phyloP scores from a whole-genome alignment of 495 filamentous ascomycete genomes.

The Penicillium ochrochloron region DNA sequence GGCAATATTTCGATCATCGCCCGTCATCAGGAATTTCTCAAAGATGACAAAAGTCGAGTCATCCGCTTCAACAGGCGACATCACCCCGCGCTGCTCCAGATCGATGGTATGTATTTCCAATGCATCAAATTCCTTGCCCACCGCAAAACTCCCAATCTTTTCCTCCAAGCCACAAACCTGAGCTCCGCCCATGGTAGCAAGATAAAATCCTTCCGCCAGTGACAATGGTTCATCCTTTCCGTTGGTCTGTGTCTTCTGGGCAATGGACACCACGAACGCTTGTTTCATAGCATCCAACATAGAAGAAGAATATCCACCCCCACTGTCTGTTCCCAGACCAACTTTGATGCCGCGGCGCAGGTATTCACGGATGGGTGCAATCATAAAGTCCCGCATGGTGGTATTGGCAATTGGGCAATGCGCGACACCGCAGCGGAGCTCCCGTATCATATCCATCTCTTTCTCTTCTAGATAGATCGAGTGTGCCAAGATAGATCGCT shows the following conservation, averaged over 20 bases:
- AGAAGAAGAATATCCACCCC: slow-evolving; percentile 64
- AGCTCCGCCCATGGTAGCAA: slow-evolving; percentile 68
- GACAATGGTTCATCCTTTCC: slow-evolving; percentile 54
- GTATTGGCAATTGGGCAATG: slow-evolving; percentile 70
- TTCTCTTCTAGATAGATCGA: slow-evolving; percentile 61
- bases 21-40: slow-evolving; percentile 70
- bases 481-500: slow-evolving; percentile 65
- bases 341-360: slow-evolving; percentile 64
- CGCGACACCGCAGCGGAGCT: slow-evolving; percentile 59
- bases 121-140: slow-evolving; percentile 70
- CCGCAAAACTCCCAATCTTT: slow-evolving; percentile 60
- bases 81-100: slow-evolving; percentile 43
- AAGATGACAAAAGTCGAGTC: slow-evolving; percentile 54
- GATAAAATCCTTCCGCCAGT: slow-evolving; percentile 59
- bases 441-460: slow-evolving; percentile 53
- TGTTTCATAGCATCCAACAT: slow-evolving; percentile 64
- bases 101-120: slow-evolving; percentile 52
- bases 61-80: slow-evolving; percentile 57
- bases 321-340: slow-evolving; percentile 68
- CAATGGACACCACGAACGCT: slow-evolving; percentile 65
- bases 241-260: slow-evolving; percentile 51
- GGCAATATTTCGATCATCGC: slow-evolving; percentile 65
- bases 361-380: slow-evolving; percentile 62
- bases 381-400: slow-evolving; percentile 64
- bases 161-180: slow-evolving; percentile 60